These are phyloP conservation scores for Coemansia javaensis DNA, from an alignment of 192 early-diverging fungal genomes.

Conservation along the genomic window DNA sequence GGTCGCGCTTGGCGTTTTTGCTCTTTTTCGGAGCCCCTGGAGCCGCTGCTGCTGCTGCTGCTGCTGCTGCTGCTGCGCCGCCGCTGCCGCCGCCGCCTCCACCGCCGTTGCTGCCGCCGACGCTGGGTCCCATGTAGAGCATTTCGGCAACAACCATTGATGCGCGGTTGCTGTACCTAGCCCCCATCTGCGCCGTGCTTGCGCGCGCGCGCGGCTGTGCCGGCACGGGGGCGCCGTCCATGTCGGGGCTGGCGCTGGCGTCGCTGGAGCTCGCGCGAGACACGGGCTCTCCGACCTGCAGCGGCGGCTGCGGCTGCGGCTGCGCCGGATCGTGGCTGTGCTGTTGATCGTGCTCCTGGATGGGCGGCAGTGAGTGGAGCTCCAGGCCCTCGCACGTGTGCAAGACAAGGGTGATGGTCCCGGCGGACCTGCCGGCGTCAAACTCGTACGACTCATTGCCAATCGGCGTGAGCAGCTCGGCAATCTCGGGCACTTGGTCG, in stretches of 20 bases:
- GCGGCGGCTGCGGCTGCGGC: no score
- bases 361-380: background rate
- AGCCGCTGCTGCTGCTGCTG: background rate
- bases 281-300: no score
- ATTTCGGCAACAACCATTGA: conserved; percentile 38
- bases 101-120: background rate
- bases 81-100: no score
- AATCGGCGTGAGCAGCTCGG: conserved; percentile 28
- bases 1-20: background rate
- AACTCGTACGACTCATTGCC: conserved; percentile 13
- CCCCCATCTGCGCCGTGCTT: conserved; percentile 38
- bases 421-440: conserved; percentile 6
- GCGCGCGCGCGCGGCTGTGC: conserved; percentile 21
- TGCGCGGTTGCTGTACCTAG: conserved; percentile 21
- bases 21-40: background rate
- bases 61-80: background rate
- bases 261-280: no score
- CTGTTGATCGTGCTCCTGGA: background rate
- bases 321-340: background rate
- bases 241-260: no score
- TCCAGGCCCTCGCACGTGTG: background rate
- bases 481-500: conserved; percentile 28
- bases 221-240: background rate
- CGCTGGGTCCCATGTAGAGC: conserved; percentile 15
- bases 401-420: conserved; percentile 13